Percentiles rank a stretch among this genome's conserved stretches.
These are phyloP conservation scores for Beta vulgaris DNA, from an alignment of 148 eudicot genomes.

Conservation along the genomic window DNA sequence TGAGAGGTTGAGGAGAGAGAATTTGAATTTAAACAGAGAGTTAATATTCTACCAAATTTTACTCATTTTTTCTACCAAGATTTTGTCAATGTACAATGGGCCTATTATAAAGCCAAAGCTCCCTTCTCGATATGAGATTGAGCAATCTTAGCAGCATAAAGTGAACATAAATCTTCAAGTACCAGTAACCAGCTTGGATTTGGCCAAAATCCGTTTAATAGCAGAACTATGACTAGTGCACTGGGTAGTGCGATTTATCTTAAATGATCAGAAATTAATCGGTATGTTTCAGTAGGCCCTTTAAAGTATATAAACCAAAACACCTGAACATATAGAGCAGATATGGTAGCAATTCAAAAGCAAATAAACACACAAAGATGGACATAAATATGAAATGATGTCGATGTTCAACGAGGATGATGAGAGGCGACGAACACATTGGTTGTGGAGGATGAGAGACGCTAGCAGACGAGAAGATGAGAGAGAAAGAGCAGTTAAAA, in stretches of 20 bases:
- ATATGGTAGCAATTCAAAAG: neutral
- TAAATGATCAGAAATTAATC: neutral
- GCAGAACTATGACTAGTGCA: neutral
- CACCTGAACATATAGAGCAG: slow-evolving; percentile 7
- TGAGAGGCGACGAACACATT: too few relatives aligned
- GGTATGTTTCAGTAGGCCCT: neutral
- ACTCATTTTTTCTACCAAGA: slow-evolving; percentile 99
- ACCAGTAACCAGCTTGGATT: slow-evolving; percentile 4
- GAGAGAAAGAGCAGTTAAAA: too few relatives aligned
- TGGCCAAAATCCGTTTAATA: neutral
- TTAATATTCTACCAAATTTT: slow-evolving; percentile 62
- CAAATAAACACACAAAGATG: neutral
- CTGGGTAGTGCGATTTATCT: neutral
- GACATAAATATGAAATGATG: too few relatives aligned
- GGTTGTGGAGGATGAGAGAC: too few relatives aligned
- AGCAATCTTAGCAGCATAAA: slow-evolving; percentile 42
- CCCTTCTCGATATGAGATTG: slow-evolving; percentile 34
- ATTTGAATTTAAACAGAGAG: slow-evolving; percentile 57
- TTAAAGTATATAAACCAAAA: neutral
- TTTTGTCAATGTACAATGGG: slow-evolving; percentile 57
- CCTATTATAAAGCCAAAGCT: slow-evolving; percentile 33
- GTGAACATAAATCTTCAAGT: slow-evolving; percentile 33
- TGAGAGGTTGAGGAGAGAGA: slow-evolving; percentile 64
- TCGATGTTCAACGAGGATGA: too few relatives aligned
- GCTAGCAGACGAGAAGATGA: too few relatives aligned